Percentiles rank a stretch among this genome's conserved stretches.
Conservation (phyloP, 192 early-diverging fungal genomes). For the Backusella westeae region DNA sequence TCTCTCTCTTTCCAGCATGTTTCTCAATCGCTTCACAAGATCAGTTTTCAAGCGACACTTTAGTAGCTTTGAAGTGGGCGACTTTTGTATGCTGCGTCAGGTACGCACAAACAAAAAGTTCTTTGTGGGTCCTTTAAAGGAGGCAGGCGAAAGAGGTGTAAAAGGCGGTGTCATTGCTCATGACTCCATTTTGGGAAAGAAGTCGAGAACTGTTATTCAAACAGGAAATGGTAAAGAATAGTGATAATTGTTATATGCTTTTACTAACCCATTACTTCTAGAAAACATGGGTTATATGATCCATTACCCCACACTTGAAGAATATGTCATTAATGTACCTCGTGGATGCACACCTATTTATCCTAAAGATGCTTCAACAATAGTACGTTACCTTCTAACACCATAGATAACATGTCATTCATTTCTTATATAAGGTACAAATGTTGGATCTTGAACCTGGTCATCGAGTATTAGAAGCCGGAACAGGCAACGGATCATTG, state of each 20-base stretch:
- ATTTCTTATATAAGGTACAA: conserved; percentile 25
- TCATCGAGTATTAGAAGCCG: conserved; percentile 61
- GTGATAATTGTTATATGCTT: too few species aligned
- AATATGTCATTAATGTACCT: conserved; percentile 35
- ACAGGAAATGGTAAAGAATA: conserved; percentile 29
- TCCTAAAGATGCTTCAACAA: conserved; percentile 60
- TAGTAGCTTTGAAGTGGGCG: conserved; percentile 21
- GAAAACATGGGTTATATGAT: conserved; percentile 24
- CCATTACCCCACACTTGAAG: conserved; percentile 45
- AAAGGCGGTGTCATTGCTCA: conserved; percentile 28
- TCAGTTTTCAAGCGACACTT: neutral
- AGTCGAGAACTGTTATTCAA: conserved; percentile 20
- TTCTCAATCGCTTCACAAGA: neutral
- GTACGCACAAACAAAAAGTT: conserved; percentile 24
- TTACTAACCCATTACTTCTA: neutral
- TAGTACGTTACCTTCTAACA: conserved; percentile 25
- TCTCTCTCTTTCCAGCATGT: neutral
- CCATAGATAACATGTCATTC: too few species aligned
- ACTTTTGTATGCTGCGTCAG: conserved; percentile 35
- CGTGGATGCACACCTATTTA: conserved; percentile 55
- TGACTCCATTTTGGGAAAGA: conserved; percentile 27
- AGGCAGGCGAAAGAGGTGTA: conserved; percentile 13
- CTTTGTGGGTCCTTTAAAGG: conserved; percentile 41
- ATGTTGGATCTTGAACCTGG: conserved; percentile 57
- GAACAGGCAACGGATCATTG: conserved; percentile 66